Conservation (phyloP, 2,329 filamentous ascomycete genomes). For the Esteya vermicola region DNA sequence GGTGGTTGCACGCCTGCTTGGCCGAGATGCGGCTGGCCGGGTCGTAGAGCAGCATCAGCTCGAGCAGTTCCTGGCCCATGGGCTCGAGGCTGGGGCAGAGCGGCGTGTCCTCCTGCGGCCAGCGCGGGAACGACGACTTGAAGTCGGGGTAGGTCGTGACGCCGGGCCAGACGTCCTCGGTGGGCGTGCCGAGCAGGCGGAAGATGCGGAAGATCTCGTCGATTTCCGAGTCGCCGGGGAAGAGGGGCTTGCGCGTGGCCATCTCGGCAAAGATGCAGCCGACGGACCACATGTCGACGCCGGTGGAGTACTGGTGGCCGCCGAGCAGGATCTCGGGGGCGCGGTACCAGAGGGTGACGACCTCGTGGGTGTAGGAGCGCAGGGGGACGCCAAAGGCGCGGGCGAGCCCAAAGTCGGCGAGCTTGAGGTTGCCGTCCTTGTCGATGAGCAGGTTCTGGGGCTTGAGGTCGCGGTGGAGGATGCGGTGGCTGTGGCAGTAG, state of each 20-base stretch:
- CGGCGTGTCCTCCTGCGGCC: slow-evolving; percentile 52
- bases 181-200: slow-evolving; percentile 66
- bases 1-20: slow-evolving; percentile 72
- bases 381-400: slow-evolving; percentile 79
- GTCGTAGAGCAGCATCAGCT: slow-evolving; percentile 65
- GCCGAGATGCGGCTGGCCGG: slow-evolving; percentile 72
- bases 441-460: slow-evolving; percentile 77
- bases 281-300: slow-evolving; percentile 85
- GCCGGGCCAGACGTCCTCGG: slow-evolving; percentile 68
- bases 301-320: slow-evolving; percentile 81
- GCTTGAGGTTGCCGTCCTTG: slow-evolving; percentile 72
- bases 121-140: slow-evolving; percentile 79
- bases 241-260: slow-evolving; percentile 79
- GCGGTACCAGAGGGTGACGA: slow-evolving; percentile 83
- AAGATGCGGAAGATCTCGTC: slow-evolving; percentile 95
- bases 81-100: slow-evolving; percentile 61
- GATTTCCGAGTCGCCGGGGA: slow-evolving; percentile 82
- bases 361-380: slow-evolving; percentile 82
- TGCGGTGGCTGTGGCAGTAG: slow-evolving; percentile 75
- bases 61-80: slow-evolving; percentile 49
- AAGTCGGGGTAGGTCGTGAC: slow-evolving; percentile 83
- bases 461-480: slow-evolving; percentile 74
- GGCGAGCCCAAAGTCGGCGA: slow-evolving; percentile 78
- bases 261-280: slow-evolving; percentile 88
- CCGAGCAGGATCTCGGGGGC: slow-evolving; percentile 76